A percentile compares a stretch with the other conserved stretches of the same genome.
phyloP scores from a whole-genome alignment of 441 rosid species.

The Codiaeum variegatum region DNA sequence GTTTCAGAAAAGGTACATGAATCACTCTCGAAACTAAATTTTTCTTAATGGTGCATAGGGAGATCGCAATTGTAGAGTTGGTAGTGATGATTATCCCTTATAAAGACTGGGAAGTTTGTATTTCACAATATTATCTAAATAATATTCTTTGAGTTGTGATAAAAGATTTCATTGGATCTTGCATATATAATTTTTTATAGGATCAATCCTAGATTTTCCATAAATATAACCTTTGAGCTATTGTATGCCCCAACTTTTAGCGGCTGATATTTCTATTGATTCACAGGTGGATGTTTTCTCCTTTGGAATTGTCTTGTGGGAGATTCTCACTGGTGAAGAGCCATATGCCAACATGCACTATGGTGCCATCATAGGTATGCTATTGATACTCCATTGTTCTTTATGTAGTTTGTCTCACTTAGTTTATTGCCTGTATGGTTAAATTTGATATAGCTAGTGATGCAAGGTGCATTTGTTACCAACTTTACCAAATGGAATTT shows the following conservation, averaged over 20 bases:
- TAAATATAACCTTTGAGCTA: background rate
- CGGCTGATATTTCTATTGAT: conserved; percentile 15
- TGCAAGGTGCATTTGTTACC: background rate
- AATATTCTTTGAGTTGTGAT: too few relatives aligned
- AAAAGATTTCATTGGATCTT: background rate
- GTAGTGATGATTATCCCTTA: background rate
- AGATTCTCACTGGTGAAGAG: conserved; percentile 94
- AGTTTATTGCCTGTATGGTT: too few relatives aligned
- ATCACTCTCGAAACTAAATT: conserved; percentile 6
- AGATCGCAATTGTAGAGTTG: background rate
- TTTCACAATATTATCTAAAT: background rate
- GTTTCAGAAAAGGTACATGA: conserved; percentile 86
- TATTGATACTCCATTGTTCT: conserved; percentile 1
- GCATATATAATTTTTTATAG: background rate
- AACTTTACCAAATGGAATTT: background rate
- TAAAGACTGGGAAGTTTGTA: conserved; percentile 1
- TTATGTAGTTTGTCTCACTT: background rate
- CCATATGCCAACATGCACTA: conserved; percentile 96
- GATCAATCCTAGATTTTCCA: background rate
- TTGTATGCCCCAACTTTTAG: background rate
- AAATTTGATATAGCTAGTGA: background rate
- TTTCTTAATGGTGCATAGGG: background rate
- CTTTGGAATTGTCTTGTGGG: conserved; percentile 91
- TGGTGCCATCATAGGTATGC: conserved; percentile 85
- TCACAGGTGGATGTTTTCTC: conserved; percentile 89